These are phyloP conservation scores for Cajanus cajan DNA, from an alignment of 306 rosid genomes.

Conservation along the genomic window DNA sequence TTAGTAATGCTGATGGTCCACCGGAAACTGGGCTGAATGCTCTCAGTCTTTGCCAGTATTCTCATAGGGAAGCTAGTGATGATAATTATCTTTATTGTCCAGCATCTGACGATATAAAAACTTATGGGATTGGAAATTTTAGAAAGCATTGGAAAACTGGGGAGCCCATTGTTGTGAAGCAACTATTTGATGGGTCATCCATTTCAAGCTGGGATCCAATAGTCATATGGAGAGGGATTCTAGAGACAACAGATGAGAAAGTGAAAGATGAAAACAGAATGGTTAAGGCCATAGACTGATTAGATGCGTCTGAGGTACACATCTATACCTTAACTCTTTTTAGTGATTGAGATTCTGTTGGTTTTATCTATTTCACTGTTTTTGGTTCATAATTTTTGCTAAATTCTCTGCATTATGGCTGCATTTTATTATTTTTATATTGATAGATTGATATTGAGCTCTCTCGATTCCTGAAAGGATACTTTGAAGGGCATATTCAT, in stretches of 20 bases:
- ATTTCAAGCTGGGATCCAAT: conserved; percentile 85
- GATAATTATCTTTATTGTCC: conserved; percentile 77
- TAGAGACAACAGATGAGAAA: conserved; percentile 73
- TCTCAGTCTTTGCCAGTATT: conserved; percentile 52
- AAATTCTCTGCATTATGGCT: not conserved
- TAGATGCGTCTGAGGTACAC: conserved; percentile 82
- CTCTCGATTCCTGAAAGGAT: conserved; percentile 75
- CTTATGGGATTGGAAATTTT: conserved; percentile 68
- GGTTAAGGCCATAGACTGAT: conserved; percentile 83
- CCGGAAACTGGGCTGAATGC: conserved; percentile 40
- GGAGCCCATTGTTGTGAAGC: conserved; percentile 72
- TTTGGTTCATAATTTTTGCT: conserved; percentile 17
- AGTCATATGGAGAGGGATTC: conserved; percentile 80
- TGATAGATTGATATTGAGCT: conserved; percentile 81
- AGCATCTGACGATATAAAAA: conserved; percentile 64
- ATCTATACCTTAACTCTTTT: conserved; percentile 26
- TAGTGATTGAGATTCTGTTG: conserved; percentile 9
- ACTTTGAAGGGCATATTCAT: conserved; percentile 56
- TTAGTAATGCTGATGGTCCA: conserved; percentile 38
- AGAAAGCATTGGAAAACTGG: conserved; percentile 88
- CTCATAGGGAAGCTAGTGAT: conserved; percentile 57
- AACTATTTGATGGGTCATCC: conserved; percentile 80
- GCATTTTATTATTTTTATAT: conserved; percentile 27
- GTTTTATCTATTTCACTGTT: conserved; percentile 15
- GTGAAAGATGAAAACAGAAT: conserved; percentile 61